These are phyloP conservation scores for Ajuga chamaepitys DNA, from an alignment of 257 asterid genomes.

Conservation along the genomic window DNA sequence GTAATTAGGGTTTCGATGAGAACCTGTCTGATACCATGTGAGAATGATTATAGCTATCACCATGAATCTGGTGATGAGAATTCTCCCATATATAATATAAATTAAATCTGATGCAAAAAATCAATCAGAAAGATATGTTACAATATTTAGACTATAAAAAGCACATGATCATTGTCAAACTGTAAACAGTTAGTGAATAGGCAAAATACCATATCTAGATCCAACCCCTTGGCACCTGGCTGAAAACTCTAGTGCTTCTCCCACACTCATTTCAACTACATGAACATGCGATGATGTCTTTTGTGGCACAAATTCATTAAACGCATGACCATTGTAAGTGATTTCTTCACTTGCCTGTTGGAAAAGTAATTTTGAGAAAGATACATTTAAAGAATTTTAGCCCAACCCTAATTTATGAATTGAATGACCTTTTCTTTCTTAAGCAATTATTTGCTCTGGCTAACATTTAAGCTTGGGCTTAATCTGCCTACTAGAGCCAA, in stretches of 20 bases:
- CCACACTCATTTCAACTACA: conserved; percentile 63
- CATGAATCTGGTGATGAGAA: no score
- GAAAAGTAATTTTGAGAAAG: no score
- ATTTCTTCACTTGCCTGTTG: conserved; percentile 50
- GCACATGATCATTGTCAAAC: not conserved
- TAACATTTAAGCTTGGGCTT: conserved; percentile 44
- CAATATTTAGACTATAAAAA: no score
- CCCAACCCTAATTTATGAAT: not conserved
- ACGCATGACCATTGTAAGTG: conserved; percentile 50
- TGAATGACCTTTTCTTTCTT: no score
- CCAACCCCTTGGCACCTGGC: conserved; percentile 72
- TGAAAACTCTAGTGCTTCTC: conserved; percentile 58
- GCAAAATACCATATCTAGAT: conserved; percentile 36
- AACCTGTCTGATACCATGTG: no score
- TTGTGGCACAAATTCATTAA: conserved; percentile 48
- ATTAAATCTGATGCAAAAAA: no score
- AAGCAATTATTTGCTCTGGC: no score
- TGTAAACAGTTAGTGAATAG: not conserved
- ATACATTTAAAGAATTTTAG: not conserved
- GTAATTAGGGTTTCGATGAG: no score
- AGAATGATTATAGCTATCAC: no score
- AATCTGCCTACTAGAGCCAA: no score
- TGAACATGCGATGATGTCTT: conserved; percentile 68
- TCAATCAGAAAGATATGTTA: no score
- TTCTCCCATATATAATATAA: no score